Evolutionary conservation across 805 yeast genomes (phyloP).

Genomic region (Millerozyma acaciae): DNA sequence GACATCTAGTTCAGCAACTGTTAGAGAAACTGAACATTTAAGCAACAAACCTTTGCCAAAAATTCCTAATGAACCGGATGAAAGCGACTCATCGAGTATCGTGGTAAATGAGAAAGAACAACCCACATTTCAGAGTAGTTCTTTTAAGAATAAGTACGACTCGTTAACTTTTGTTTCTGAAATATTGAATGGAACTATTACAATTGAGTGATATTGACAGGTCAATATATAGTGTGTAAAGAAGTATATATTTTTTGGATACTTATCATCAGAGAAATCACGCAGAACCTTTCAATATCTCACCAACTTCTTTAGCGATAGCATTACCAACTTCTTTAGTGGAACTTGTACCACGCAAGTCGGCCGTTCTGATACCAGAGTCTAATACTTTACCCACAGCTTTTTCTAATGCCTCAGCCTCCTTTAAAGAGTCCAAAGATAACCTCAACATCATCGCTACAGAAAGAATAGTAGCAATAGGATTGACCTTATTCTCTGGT

Average conservation of each 20-base stretch:
- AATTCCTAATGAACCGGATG: background rate
- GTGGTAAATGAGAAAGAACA: background rate
- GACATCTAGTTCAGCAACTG: slow-evolving; percentile 20
- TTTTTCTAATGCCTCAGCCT: slow-evolving; percentile 82
- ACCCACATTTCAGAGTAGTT: background rate
- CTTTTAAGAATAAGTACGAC: slow-evolving; percentile 18
- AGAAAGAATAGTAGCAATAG: slow-evolving; percentile 90
- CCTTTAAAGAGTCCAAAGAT: slow-evolving; percentile 76
- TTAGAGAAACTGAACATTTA: slow-evolving; percentile 13
- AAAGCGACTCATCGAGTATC: too few species aligned
- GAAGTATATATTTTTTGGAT: background rate
- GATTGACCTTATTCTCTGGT: slow-evolving; percentile 83
- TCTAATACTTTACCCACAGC: slow-evolving; percentile 86
- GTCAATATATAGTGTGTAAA: background rate
- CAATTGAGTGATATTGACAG: slow-evolving; percentile 5
- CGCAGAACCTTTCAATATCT: slow-evolving; percentile 36
- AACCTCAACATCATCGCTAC: slow-evolving; percentile 97
- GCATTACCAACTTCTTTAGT: slow-evolving; percentile 96
- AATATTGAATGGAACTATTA: slow-evolving; percentile 23
- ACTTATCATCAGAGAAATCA: too few species aligned
- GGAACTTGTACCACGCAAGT: slow-evolving; percentile 76
- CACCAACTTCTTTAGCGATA: slow-evolving; percentile 66
- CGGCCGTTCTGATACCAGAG: slow-evolving; percentile 84
- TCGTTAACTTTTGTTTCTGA: slow-evolving; percentile 32
- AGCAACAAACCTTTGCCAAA: background rate